These are phyloP conservation scores for Prunus mume DNA, from an alignment of 306 rosid genomes.

Conservation along the genomic window DNA sequence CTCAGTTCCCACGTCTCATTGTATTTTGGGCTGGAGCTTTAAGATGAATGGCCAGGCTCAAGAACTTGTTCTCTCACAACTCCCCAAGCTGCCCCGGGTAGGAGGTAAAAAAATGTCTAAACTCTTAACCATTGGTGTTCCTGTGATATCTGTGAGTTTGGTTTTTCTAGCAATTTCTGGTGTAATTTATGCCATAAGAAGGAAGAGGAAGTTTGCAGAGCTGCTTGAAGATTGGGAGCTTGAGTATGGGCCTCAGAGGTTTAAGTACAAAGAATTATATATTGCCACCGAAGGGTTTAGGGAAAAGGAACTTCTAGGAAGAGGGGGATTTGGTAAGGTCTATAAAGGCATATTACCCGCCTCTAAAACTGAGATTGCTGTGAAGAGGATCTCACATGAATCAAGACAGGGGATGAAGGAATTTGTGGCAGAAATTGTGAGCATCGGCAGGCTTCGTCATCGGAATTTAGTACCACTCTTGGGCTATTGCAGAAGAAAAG, in stretches of 20 bases:
- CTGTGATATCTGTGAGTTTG: constrained; percentile 23
- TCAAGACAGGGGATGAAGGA: constrained; percentile 40
- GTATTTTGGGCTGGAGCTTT: constrained; percentile 37
- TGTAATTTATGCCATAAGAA: constrained; percentile 10
- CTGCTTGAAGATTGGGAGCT: constrained; percentile 40
- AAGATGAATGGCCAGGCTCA: constrained; percentile 25
- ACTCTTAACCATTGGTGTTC: constrained; percentile 20
- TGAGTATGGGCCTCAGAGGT: constrained; percentile 31
- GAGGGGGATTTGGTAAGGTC: constrained; percentile 42
- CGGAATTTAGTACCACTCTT: constrained; percentile 37
- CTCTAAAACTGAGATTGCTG: constrained; percentile 34
- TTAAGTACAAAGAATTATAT: constrained; percentile 27
- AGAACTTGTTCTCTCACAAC: constrained; percentile 15
- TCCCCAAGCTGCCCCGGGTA: constrained; percentile 19
- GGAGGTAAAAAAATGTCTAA: constrained; percentile 13
- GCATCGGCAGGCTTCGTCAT: constrained; percentile 31
- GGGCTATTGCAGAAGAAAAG: constrained; percentile 35
- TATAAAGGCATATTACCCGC: constrained; percentile 27
- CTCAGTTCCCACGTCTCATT: constrained; percentile 23
- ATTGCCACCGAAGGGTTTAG: constrained; percentile 33
- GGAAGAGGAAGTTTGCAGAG: constrained; percentile 19
- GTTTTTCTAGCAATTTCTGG: constrained; percentile 7
- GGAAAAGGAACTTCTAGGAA: constrained; percentile 29
- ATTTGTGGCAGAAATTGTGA: constrained; percentile 37
- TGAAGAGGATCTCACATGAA: constrained; percentile 28